phyloP scores from a whole-genome alignment of 805 yeast genomes.

The Lipomyces starkeyi region DNA sequence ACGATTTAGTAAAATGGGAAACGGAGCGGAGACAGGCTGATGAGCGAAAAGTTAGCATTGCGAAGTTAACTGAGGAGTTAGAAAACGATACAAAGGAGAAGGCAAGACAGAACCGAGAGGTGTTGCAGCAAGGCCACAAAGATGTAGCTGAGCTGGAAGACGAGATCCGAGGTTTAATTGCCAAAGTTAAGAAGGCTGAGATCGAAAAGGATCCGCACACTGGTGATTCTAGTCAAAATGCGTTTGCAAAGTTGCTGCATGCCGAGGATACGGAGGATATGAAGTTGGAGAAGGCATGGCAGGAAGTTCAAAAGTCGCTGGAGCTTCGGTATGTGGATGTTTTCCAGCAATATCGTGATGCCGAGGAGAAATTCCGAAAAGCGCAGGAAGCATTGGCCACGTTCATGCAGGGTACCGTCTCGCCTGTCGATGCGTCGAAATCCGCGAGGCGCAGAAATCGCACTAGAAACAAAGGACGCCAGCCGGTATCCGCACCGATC shows the following conservation, averaged over 20 bases:
- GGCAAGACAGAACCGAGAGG: slow-evolving; percentile 21
- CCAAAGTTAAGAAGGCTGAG: slow-evolving; percentile 27
- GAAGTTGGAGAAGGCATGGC: slow-evolving; percentile 47
- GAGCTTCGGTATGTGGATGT: slow-evolving; percentile 48
- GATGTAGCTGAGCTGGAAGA: slow-evolving; percentile 31
- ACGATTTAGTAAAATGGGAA: slow-evolving; percentile 41
- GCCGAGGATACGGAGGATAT: slow-evolving; percentile 40
- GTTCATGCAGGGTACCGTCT: slow-evolving; percentile 35
- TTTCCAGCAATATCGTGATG: slow-evolving; percentile 45
- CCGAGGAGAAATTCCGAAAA: slow-evolving; percentile 35
- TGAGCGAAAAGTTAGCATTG: slow-evolving; percentile 15
- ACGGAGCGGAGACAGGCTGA: slow-evolving; percentile 34
- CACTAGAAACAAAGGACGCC: slow-evolving; percentile 25
- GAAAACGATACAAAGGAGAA: slow-evolving; percentile 7
- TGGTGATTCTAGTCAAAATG: slow-evolving; percentile 37
- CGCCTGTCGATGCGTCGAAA: slow-evolving; percentile 29
- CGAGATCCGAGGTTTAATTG: slow-evolving; percentile 26
- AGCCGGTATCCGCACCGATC: slow-evolving; percentile 34
- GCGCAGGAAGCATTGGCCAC: slow-evolving; percentile 25
- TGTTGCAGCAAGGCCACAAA: slow-evolving; percentile 23
- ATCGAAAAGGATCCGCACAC: slow-evolving; percentile 28
- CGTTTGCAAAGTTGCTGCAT: slow-evolving; percentile 39
- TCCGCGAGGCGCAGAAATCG: slow-evolving; percentile 29
- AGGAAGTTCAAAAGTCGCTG: slow-evolving; percentile 45
- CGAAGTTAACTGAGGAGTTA: slow-evolving; percentile 1